These are phyloP conservation scores for Madurella fahalii DNA, from an alignment of 2,329 filamentous ascomycete genomes.

Conservation along the genomic window DNA sequence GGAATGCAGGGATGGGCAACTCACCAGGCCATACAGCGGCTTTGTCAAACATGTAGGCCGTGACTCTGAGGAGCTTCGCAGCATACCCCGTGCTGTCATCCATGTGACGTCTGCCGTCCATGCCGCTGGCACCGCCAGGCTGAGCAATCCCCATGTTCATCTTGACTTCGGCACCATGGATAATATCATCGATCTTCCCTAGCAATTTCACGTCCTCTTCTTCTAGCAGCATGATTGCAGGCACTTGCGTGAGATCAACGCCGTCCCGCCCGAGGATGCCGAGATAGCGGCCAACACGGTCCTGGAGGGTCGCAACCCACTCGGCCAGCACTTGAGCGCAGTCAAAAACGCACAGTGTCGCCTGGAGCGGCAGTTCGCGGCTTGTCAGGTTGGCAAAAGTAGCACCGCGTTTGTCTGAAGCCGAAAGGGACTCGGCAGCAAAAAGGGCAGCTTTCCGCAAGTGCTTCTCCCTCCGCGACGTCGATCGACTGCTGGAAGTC, in stretches of 20 bases:
- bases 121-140: slow-evolving; percentile 43
- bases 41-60: slow-evolving; percentile 82
- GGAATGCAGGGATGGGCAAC: neutral
- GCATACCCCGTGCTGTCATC: slow-evolving; percentile 70
- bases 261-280: slow-evolving; percentile 81
- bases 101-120: slow-evolving; percentile 38
- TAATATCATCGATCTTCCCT: slow-evolving; percentile 74
- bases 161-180: slow-evolving; percentile 74
- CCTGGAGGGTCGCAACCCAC: slow-evolving; percentile 90
- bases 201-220: slow-evolving; percentile 87
- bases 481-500: slow-evolving; percentile 38
- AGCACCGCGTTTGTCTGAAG: slow-evolving; percentile 80
- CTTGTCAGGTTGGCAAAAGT: slow-evolving; percentile 81
- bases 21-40: slow-evolving; percentile 89
- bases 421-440: slow-evolving; percentile 83
- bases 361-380: slow-evolving; percentile 82
- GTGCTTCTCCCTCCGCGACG: slow-evolving; percentile 76
- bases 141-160: slow-evolving; percentile 57
- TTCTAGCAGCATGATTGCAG: slow-evolving; percentile 84
- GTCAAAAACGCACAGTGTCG: slow-evolving; percentile 88
- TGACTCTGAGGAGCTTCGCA: slow-evolving; percentile 77
- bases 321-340: slow-evolving; percentile 91
- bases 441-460: slow-evolving; percentile 93
- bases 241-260: slow-evolving; percentile 73
- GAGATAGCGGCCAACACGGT: slow-evolving; percentile 84